A percentile compares a stretch with the other conserved stretches of the same genome.
These are phyloP conservation scores for Emiliania huxleyi DNA, from an alignment of 78 protist genomes.

Conservation along the genomic window DNA sequence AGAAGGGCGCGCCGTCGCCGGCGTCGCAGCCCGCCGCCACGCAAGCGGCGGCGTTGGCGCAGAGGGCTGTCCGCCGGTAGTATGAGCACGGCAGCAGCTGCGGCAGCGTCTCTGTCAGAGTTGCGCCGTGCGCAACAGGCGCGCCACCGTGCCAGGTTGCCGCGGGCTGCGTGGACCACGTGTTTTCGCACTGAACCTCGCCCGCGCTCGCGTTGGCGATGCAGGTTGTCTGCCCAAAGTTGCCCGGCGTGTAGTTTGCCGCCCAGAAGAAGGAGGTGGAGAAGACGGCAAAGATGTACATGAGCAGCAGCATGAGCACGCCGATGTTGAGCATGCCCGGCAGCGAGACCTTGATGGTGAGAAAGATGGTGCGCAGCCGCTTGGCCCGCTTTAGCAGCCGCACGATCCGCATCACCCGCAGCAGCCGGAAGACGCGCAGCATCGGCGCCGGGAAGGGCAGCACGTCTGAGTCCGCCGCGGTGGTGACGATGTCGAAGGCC, in stretches of 20 bases:
- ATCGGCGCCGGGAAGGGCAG: neutral
- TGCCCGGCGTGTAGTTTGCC: neutral
- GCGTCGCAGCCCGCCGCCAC: too few species aligned
- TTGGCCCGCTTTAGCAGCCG: neutral
- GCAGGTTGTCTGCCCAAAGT: too few species aligned
- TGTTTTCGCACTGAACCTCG: too few species aligned
- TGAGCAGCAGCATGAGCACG: constrained; percentile 24
- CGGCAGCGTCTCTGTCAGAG: too few species aligned
- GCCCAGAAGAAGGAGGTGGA: constrained; percentile 26
- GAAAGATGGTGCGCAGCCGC: constrained; percentile 40
- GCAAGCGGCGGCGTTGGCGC: too few species aligned
- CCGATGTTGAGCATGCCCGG: constrained; percentile 41
- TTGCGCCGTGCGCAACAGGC: too few species aligned
- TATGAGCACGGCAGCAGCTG: too few species aligned
- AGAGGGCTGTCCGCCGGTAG: too few species aligned
- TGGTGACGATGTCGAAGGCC: neutral
- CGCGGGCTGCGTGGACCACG: too few species aligned
- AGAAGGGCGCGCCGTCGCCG: too few species aligned
- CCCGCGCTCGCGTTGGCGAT: neutral
- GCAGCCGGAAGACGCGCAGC: neutral
- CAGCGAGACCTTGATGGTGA: neutral
- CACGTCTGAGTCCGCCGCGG: neutral
- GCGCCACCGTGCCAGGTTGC: too few species aligned
- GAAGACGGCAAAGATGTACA: constrained; percentile 43
- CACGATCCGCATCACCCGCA: neutral